Evolutionary conservation across 208 protist species (phyloP), one percentile per base, ranked within the genome.

Genomic region (Wallacemonas sp.): DNA sequence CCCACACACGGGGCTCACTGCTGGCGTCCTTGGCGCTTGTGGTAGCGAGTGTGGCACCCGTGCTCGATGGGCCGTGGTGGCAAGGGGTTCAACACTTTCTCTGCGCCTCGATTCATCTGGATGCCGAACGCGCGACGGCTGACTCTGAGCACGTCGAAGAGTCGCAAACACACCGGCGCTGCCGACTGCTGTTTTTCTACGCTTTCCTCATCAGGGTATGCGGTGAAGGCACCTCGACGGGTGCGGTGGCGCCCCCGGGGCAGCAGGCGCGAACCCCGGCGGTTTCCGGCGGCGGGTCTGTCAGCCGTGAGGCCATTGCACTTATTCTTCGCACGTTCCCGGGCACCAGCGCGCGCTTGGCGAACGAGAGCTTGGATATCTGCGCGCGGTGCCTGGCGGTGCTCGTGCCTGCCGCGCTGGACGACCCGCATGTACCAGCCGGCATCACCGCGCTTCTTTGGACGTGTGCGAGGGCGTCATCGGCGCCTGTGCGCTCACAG

Each of bases 401-500:
- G 8, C 61, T 78, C 12, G 70, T 61, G 24, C 48, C 61, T 30
- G 63, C 79, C n/a, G 70, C 76, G n/a, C 44, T 61, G 27, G 73
- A 73, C 34, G 71, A 77, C 34, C 63, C 63, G 22, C 53, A 76
- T 21, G 24, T 77, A 9, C 59, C 72, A 1, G 66, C 76, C 15
- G 85, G 76, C 22, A 67, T 92, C 39, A 74, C 58, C 17, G 66
- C 74, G n/a, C 29, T 85, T 13, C 42, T 87, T 4, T 77, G 67
- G 46, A 78, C 70, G 39, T 71, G 79, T 13, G 69, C 73, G 32
- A 50, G 64, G 9, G 82, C 80, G 0, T 4, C 38, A 1, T 68
- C 72, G 1, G 52, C 66, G 9, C 55, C 59, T 29, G 68, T 75
- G 37, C 79, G 82, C 3, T 59, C 83, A 29, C 82, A 79, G 39